A percentile compares a stretch with the other conserved stretches of the same genome.
Evolutionary conservation across 2,329 filamentous ascomycete species (phyloP).

Genomic region (Rhynchosporium agropyri): DNA sequence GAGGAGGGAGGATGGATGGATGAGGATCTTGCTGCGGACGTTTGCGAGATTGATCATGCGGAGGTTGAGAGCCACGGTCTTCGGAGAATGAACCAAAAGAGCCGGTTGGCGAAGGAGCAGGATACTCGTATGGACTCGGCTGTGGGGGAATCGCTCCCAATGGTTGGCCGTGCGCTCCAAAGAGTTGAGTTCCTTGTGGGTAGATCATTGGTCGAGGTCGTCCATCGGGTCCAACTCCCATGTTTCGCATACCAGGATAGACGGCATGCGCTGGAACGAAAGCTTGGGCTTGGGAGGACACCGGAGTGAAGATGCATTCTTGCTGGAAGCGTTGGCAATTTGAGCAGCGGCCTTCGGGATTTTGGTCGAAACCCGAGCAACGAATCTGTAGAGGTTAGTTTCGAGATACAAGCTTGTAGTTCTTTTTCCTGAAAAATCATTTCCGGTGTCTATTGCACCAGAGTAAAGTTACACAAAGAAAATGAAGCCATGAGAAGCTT

Average conservation of each 20-base stretch:
- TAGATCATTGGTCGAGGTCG: conserved; percentile 39
- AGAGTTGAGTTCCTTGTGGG: conserved; percentile 42
- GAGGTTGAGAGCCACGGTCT: conserved; percentile 29
- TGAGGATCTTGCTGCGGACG: conserved; percentile 43
- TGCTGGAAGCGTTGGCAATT: conserved; percentile 76
- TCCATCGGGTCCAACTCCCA: conserved; percentile 42
- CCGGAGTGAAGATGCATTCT: conserved; percentile 76
- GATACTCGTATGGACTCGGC: conserved; percentile 40
- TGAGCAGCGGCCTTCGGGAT: conserved; percentile 70
- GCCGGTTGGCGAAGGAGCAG: conserved; percentile 41
- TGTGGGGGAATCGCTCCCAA: conserved; percentile 38
- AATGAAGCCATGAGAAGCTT: conserved; percentile 27
- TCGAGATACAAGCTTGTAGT: neutral
- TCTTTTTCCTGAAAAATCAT: too few species aligned
- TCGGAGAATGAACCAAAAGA: conserved; percentile 37
- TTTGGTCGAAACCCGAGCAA: conserved; percentile 74
- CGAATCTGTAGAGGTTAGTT: conserved; percentile 57
- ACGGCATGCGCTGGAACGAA: conserved; percentile 74
- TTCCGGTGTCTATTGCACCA: neutral
- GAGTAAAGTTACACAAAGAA: neutral
- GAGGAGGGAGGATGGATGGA: conserved; percentile 44
- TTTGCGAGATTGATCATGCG: conserved; percentile 38
- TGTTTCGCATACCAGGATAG: conserved; percentile 56
- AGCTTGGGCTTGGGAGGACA: conserved; percentile 73
- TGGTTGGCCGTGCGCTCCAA: conserved; percentile 47